These are phyloP conservation scores for Naematelia aurantialba DNA, from an alignment of 768 basidiomycete genomes.

Conservation along the genomic window DNA sequence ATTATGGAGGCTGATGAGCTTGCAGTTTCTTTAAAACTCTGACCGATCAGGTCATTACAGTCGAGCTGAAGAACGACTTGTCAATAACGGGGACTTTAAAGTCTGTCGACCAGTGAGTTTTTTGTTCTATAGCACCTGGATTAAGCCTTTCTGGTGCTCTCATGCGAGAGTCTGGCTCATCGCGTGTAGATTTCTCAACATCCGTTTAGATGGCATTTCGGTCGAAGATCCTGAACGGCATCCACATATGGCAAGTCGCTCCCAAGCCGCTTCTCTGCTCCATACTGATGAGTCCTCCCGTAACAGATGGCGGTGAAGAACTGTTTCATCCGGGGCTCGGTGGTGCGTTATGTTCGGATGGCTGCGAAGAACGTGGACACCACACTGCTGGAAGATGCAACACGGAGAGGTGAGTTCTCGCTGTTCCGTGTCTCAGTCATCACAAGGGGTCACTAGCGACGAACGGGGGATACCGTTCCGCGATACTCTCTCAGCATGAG, in stretches of 20 bases:
- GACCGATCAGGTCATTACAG: slow-evolving; percentile 92
- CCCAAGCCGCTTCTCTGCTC: neutral
- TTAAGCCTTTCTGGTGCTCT: neutral
- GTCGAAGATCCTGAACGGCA: slow-evolving; percentile 88
- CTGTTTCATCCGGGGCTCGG: slow-evolving; percentile 97
- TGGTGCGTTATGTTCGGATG: slow-evolving; percentile 94
- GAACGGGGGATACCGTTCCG: neutral
- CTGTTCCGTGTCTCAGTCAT: no score
- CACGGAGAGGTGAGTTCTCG: slow-evolving; percentile 69
- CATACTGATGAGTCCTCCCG: neutral
- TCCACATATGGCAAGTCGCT: slow-evolving; percentile 81
- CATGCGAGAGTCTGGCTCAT: neutral
- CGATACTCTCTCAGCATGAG: neutral
- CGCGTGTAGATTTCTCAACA: slow-evolving; percentile 62
- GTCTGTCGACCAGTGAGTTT: slow-evolving; percentile 91
- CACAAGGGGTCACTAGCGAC: no score
- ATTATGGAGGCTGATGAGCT: neutral
- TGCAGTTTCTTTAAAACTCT: slow-evolving; percentile 95
- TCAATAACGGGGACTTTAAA: slow-evolving; percentile 92
- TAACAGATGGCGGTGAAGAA: slow-evolving; percentile 97
- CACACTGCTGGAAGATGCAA: slow-evolving; percentile 91
- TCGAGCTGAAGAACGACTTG: slow-evolving; percentile 97
- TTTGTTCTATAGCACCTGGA: neutral
- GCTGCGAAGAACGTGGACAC: slow-evolving; percentile 91
- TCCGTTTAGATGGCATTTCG: slow-evolving; percentile 87